phyloP scores from a whole-genome alignment of 148 eudicot genomes.

The Polygonum maritimum region DNA sequence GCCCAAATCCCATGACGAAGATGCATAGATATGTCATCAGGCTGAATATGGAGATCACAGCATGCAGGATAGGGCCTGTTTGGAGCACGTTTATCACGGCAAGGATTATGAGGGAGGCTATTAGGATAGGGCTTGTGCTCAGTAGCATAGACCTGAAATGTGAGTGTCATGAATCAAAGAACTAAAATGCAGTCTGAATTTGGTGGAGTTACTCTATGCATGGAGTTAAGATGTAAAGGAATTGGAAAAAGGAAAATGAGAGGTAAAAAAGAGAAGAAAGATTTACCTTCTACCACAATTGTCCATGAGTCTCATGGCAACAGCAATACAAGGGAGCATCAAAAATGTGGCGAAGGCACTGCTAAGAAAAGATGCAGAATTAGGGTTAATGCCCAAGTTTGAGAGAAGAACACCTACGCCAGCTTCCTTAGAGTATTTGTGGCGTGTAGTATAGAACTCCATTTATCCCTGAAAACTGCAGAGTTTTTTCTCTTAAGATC shows the following conservation, averaged over 20 bases:
- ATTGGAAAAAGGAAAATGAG: neutral
- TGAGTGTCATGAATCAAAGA: neutral
- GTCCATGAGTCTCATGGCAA: constrained; percentile 47
- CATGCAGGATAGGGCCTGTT: neutral
- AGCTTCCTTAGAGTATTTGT: constrained; percentile 42
- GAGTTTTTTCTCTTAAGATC: neutral
- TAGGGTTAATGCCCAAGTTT: constrained; percentile 32
- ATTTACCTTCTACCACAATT: constrained; percentile 33
- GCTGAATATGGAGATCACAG: constrained; percentile 3
- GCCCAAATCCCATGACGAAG: constrained; percentile 11
- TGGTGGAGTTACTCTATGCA: too few species aligned
- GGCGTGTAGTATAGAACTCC: constrained; percentile 47
- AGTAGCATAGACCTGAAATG: constrained; percentile 9
- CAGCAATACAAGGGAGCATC: constrained; percentile 45
- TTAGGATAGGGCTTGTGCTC: constrained; percentile 4
- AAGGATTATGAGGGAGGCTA: neutral
- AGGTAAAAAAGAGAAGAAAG: neutral
- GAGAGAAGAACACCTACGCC: constrained; percentile 44
- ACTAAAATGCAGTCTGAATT: too few species aligned
- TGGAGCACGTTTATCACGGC: neutral
- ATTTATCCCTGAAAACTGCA: constrained; percentile 47
- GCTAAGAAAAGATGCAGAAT: constrained; percentile 33
- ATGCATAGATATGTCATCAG: constrained; percentile 3
- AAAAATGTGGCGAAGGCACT: constrained; percentile 34
- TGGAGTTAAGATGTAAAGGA: too few species aligned